phyloP scores from a whole-genome alignment of 164 flowering plant genomes.

The Vitis labrusca region DNA sequence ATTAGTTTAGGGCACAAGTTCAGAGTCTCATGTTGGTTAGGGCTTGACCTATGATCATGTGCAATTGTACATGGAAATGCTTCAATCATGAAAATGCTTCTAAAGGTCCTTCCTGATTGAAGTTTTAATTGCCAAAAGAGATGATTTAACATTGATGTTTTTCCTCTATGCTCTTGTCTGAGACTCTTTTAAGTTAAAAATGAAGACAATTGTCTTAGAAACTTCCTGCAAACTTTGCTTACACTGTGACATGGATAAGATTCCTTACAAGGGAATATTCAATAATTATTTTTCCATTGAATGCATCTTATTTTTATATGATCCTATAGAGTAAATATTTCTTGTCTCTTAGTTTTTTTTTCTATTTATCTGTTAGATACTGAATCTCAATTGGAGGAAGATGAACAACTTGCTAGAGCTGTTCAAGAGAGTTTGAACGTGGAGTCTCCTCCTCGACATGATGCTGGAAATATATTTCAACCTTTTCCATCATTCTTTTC shows the following conservation, averaged over 20 bases:
- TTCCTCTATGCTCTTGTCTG: no score
- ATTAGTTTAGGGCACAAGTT: no score
- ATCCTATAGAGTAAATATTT: no score
- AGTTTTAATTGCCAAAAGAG: not conserved
- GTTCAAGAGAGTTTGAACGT: slow-evolving; percentile 65
- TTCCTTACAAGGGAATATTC: not conserved
- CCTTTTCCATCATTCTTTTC: slow-evolving; percentile 40
- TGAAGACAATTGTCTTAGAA: not conserved
- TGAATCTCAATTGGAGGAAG: slow-evolving; percentile 55
- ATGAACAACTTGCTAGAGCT: slow-evolving; percentile 69
- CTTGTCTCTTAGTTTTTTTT: not conserved
- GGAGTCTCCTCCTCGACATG: slow-evolving; percentile 53
- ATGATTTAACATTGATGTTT: not conserved
- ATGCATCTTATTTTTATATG: no score
- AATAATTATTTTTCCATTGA: not conserved
- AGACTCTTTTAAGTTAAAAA: no score
- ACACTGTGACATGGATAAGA: not conserved
- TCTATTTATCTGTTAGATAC: slow-evolving; percentile 1
- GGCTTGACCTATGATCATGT: not conserved
- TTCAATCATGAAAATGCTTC: not conserved
- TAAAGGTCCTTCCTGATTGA: not conserved
- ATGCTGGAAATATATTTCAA: slow-evolving; percentile 29
- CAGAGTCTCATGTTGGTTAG: not conserved
- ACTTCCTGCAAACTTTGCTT: not conserved
- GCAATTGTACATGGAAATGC: not conserved